Conservation (phyloP, 106 monocot genomes). For the Posidonia australis region DNA sequence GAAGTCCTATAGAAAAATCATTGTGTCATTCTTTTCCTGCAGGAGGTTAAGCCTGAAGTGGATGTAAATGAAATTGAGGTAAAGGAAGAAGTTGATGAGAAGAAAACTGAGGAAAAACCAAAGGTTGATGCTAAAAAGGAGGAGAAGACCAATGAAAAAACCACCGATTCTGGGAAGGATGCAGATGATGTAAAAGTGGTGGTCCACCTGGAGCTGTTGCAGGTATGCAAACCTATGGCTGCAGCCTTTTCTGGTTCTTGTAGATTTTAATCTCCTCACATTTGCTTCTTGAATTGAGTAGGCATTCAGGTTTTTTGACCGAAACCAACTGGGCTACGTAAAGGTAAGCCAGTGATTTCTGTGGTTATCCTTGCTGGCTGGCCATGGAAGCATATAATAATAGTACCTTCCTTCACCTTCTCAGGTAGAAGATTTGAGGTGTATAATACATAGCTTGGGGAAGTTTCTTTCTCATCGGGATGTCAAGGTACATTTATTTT, state of each 20-base stretch:
- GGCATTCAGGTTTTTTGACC: slow-evolving; percentile 90
- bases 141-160: slow-evolving; percentile 8
- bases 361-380: background rate
- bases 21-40: too few relatives aligned
- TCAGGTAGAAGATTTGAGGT: slow-evolving; percentile 88
- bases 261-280: background rate
- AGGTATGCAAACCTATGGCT: slow-evolving; percentile 25
- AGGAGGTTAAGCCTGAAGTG: background rate
- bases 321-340: slow-evolving; percentile 61
- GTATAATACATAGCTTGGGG: slow-evolving; percentile 77
- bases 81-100: background rate
- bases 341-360: slow-evolving; percentile 30
- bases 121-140: slow-evolving; percentile 12
- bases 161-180: background rate
- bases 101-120: slow-evolving; percentile 1
- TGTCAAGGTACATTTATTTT: slow-evolving; percentile 59
- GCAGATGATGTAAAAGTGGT: slow-evolving; percentile 21
- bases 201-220: slow-evolving; percentile 62
- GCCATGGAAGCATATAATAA: background rate
- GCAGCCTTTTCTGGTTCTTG: background rate
- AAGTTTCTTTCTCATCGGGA: slow-evolving; percentile 72
- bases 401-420: background rate
- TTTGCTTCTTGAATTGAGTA: slow-evolving; percentile 11
- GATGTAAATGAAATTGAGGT: background rate
- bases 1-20: too few relatives aligned